Conservation (phyloP, 2,329 filamentous ascomycete species). For the Phaeomoniella chlamydospora region DNA sequence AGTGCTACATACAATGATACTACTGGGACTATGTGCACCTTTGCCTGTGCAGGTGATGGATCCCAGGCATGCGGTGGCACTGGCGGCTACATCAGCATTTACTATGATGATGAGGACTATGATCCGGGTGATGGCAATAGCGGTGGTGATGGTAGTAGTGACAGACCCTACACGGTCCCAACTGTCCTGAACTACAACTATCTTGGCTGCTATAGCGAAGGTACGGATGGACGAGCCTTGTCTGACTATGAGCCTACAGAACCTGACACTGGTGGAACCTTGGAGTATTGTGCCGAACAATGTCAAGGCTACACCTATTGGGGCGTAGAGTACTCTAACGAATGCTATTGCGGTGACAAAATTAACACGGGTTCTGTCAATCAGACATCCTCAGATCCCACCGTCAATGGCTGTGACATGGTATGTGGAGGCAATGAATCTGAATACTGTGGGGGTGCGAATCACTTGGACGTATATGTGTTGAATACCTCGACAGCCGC, state of each 20-base stretch:
- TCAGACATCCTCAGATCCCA: conserved; percentile 5
- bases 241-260: conserved; percentile 14
- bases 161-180: background rate
- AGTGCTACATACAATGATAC: conserved; percentile 9
- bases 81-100: conserved; percentile 9
- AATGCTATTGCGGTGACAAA: conserved; percentile 21
- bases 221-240: conserved; percentile 18
- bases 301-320: conserved; percentile 16
- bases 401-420: conserved; percentile 4
- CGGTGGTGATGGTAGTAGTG: conserved; percentile 1
- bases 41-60: conserved; percentile 11
- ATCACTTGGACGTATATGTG: conserved; percentile 5
- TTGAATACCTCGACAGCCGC: conserved; percentile 2
- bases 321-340: conserved; percentile 17
- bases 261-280: conserved; percentile 11
- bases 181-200: conserved; percentile 7
- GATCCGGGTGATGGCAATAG: conserved; percentile 1
- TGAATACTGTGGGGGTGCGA: conserved; percentile 8
- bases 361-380: conserved; percentile 7
- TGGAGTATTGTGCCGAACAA: conserved; percentile 13
- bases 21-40: conserved; percentile 11
- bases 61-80: conserved; percentile 13
- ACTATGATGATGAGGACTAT: conserved; percentile 8
- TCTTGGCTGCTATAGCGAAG: conserved; percentile 27
- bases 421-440: conserved; percentile 5